A percentile compares a stretch with the other conserved stretches of the same genome.
These are phyloP conservation scores for Suhomyces chickasaworum DNA, from an alignment of 1,139 yeast species.

Conservation along the genomic window DNA sequence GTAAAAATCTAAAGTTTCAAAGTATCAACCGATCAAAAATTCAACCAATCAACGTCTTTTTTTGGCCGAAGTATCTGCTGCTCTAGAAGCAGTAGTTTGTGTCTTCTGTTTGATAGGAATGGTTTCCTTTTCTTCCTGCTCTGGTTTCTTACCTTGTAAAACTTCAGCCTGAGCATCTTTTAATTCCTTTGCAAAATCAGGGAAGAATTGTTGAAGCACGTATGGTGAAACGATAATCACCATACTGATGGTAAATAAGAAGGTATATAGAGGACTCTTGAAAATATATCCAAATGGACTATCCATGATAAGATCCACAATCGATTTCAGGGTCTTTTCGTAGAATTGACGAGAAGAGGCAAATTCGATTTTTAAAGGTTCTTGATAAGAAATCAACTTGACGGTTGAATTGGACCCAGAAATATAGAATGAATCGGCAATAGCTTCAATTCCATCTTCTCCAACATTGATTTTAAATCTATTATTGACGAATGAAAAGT, in stretches of 20 bases:
- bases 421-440: constrained; percentile 20
- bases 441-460: constrained; percentile 21
- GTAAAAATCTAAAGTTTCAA: constrained; percentile 36
- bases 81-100: constrained; percentile 11
- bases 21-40: no score
- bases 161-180: constrained; percentile 27
- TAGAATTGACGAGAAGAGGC: constrained; percentile 35
- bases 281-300: constrained; percentile 51
- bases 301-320: constrained; percentile 36
- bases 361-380: constrained; percentile 29
- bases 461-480: constrained; percentile 32
- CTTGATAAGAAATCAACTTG: constrained; percentile 18
- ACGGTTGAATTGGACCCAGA: constrained; percentile 21
- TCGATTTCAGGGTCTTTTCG: constrained; percentile 36
- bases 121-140: neutral
- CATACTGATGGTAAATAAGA: constrained; percentile 32
- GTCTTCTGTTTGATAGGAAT: neutral
- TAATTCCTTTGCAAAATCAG: constrained; percentile 41
- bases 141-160: constrained; percentile 1
- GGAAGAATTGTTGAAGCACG: constrained; percentile 33
- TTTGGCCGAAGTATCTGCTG: constrained; percentile 9
- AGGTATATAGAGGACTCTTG: constrained; percentile 38
- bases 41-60: constrained; percentile 15
- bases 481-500: constrained; percentile 31
- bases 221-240: constrained; percentile 41